phyloP scores from a whole-genome alignment of 2,329 filamentous ascomycete species.

The Epichloe gansuensis region DNA sequence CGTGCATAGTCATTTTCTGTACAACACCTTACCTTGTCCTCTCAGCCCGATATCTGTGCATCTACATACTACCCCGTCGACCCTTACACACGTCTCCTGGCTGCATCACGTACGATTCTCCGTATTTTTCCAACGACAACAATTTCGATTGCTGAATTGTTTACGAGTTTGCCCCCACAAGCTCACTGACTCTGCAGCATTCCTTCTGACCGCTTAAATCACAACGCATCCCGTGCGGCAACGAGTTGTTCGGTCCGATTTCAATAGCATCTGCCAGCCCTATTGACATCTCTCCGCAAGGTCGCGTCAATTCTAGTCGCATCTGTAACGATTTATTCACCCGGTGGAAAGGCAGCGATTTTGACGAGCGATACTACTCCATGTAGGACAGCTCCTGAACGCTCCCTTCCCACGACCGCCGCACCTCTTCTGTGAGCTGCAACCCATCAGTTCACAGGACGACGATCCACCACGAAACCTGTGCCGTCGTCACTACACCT shows the following conservation, averaged over 20 bases:
- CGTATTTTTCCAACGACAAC: neutral
- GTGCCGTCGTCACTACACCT: conserved; percentile 25
- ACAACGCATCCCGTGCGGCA: neutral
- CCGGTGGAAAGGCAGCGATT: conserved; percentile 6
- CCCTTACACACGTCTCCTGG: conserved; percentile 1
- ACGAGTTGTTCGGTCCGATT: neutral
- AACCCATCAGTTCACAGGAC: conserved; percentile 24
- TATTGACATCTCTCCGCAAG: neutral
- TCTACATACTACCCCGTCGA: conserved; percentile 3
- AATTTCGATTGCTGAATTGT: conserved; percentile 12
- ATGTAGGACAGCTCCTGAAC: conserved; percentile 23
- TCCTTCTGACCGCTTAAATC: conserved; percentile 6
- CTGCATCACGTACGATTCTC: conserved; percentile 3
- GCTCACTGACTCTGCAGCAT: conserved; percentile 14
- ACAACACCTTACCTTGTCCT: conserved; percentile 17
- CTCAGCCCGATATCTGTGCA: conserved; percentile 17
- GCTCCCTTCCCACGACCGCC: conserved; percentile 16
- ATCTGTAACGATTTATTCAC: neutral
- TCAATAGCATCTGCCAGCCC: neutral
- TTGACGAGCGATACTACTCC: conserved; percentile 10
- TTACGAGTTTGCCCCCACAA: conserved; percentile 11
- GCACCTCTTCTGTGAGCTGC: conserved; percentile 19
- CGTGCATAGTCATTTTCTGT: conserved; percentile 20
- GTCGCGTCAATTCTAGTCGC: neutral
- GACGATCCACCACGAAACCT: conserved; percentile 21